Conservation (phyloP, 768 basidiomycete species). For the Gymnopilus junonius region DNA sequence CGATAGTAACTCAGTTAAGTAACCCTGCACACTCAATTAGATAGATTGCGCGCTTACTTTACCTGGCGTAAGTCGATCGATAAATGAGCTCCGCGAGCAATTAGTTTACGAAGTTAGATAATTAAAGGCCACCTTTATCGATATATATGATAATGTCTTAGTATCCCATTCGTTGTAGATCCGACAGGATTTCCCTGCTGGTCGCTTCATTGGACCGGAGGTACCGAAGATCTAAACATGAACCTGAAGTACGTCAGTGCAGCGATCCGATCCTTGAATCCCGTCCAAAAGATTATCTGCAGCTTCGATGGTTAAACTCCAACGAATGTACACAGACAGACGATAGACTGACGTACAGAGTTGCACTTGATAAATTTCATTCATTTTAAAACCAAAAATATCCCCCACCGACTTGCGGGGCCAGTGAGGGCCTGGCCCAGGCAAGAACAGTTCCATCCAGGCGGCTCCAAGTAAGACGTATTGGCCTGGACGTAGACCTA, state of each 20-base stretch:
- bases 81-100: background rate
- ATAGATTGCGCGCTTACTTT: conserved; percentile 1
- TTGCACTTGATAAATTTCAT: background rate
- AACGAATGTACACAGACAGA: background rate
- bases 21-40: background rate
- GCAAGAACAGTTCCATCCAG: background rate
- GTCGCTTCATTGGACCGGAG: background rate
- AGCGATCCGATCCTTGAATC: background rate
- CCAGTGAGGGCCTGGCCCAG: background rate
- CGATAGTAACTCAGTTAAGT: background rate
- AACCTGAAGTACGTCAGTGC: background rate
- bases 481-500: background rate
- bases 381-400: background rate
- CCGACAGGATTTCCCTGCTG: background rate
- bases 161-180: background rate
- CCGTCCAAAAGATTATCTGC: background rate
- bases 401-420: background rate
- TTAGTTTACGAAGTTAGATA: background rate
- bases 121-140: background rate
- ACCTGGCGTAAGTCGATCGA: background rate
- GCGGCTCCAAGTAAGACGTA: background rate
- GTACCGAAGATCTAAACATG: background rate
- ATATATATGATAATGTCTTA: background rate
- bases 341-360: background rate
- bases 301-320: background rate